Evolutionary conservation across 805 yeast genomes (phyloP).

Genomic region (Cyberlindnera euphorbiae): DNA sequence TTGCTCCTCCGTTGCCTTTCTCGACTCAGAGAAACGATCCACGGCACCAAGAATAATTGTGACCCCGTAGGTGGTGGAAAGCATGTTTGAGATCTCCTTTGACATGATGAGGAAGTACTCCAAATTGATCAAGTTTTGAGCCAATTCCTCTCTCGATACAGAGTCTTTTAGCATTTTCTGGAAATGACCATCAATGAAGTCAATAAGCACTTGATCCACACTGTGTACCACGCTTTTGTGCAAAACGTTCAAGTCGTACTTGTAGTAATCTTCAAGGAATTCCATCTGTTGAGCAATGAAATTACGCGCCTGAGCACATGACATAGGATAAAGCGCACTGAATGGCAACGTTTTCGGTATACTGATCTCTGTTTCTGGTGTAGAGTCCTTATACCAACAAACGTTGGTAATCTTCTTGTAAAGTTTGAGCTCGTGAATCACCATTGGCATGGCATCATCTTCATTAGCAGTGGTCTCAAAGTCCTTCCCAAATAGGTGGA

Average conservation of each 20-base stretch:
- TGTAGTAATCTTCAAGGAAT: constrained; percentile 63
- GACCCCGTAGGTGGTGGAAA: constrained; percentile 33
- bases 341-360: constrained; percentile 76
- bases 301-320: constrained; percentile 69
- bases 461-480: constrained; percentile 61
- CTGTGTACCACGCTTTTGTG: constrained; percentile 54
- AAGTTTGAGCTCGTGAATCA: constrained; percentile 52
- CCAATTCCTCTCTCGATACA: constrained; percentile 80
- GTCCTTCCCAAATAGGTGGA: constrained; percentile 51
- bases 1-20: constrained; percentile 71
- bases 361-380: constrained; percentile 30
- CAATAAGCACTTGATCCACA: constrained; percentile 64
- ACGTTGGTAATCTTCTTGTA: constrained; percentile 59
- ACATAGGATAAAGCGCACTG: constrained; percentile 81
- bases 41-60: constrained; percentile 47
- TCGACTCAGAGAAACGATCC: constrained; percentile 49
- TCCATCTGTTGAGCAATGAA: constrained; percentile 58
- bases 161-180: constrained; percentile 52
- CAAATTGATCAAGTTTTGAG: constrained; percentile 83
- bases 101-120: constrained; percentile 82
- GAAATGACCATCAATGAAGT: constrained; percentile 61
- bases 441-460: constrained; percentile 88
- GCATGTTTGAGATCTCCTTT: constrained; percentile 46
- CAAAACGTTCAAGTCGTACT: constrained; percentile 54
- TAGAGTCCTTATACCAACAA: constrained; percentile 64